These are phyloP conservation scores for Alternaria incomplexa DNA, from an alignment of 2,329 filamentous ascomycete genomes.

Conservation along the genomic window DNA sequence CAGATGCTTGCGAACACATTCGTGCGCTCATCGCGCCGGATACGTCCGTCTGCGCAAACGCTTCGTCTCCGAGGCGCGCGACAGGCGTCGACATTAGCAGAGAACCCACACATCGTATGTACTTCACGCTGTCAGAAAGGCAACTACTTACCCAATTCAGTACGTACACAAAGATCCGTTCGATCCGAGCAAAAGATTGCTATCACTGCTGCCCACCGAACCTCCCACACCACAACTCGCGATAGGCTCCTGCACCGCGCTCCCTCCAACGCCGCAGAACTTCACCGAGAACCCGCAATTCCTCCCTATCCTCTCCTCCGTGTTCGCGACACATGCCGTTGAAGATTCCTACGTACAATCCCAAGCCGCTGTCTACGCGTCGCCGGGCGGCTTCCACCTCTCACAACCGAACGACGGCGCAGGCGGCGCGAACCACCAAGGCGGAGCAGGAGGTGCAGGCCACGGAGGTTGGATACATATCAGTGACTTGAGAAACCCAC, in stretches of 20 bases:
- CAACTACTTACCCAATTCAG: conserved; percentile 35
- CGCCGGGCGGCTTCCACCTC: conserved; percentile 62
- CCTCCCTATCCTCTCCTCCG: conserved; percentile 61
- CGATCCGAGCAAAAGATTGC: conserved; percentile 51
- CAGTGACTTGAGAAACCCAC: conserved; percentile 65
- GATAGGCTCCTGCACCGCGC: conserved; percentile 60
- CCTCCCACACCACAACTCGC: conserved; percentile 61
- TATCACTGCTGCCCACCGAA: conserved; percentile 63
- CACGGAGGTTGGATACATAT: conserved; percentile 68
- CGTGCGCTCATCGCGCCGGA: conserved; percentile 24
- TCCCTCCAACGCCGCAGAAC: conserved; percentile 63
- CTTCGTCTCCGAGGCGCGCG: conserved; percentile 33
- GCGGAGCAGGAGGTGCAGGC: conserved; percentile 63
- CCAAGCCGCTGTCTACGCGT: conserved; percentile 66
- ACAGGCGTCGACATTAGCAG: conserved; percentile 49
- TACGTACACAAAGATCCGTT: conserved; percentile 58
- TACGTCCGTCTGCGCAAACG: conserved; percentile 12
- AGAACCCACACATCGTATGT: conserved; percentile 52
- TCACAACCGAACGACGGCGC: conserved; percentile 56
- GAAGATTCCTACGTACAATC: conserved; percentile 63
- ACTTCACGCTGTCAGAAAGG: background rate
- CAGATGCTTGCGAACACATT: conserved; percentile 31
- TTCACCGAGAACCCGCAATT: conserved; percentile 64
- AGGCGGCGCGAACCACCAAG: conserved; percentile 64
- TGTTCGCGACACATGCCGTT: conserved; percentile 60